These are phyloP conservation scores for Cercophora scortea DNA, from an alignment of 495 filamentous ascomycete genomes.

Conservation along the genomic window DNA sequence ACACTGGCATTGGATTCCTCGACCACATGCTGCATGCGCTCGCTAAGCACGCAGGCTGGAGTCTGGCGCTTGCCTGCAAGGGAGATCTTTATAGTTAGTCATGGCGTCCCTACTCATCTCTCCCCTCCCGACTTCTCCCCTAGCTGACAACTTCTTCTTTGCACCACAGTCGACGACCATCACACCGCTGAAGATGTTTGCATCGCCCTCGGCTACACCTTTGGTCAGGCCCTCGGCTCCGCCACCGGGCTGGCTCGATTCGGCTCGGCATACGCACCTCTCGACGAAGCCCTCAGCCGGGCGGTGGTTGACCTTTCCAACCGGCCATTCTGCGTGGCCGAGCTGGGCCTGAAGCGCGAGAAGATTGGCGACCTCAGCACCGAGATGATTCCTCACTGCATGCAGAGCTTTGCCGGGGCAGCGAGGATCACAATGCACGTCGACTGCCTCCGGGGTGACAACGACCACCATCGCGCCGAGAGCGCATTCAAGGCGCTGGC, in stretches of 20 bases:
- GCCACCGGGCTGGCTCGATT: conserved; percentile 80
- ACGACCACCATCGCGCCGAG: conserved; percentile 95
- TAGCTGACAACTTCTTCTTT: neutral
- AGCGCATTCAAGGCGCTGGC: conserved; percentile 96
- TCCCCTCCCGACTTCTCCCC: neutral
- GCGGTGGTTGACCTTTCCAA: conserved; percentile 93
- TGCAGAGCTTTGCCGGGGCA: conserved; percentile 86
- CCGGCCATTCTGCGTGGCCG: conserved; percentile 74
- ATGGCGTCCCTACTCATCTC: neutral
- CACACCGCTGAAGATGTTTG: conserved; percentile 96
- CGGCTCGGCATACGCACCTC: conserved; percentile 80
- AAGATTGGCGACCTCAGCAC: conserved; percentile 87
- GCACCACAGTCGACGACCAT: conserved; percentile 81
- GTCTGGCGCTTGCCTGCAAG: conserved; percentile 67
- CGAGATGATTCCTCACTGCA: conserved; percentile 95
- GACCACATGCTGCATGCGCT: conserved; percentile 99
- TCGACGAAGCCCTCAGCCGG: conserved; percentile 90
- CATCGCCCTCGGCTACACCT: conserved; percentile 80
- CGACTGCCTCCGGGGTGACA: conserved; percentile 76
- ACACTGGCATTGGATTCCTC: conserved; percentile 95
- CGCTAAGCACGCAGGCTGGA: conserved; percentile 93
- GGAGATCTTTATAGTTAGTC: conserved; percentile 83
- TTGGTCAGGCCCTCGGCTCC: conserved; percentile 65
- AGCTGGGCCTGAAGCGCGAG: conserved; percentile 76
- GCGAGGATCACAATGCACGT: conserved; percentile 91